Base-by-base conservation (phyloP, 2,329 filamentous ascomycete genomes). In the Helicocarpus griseus region DNA sequence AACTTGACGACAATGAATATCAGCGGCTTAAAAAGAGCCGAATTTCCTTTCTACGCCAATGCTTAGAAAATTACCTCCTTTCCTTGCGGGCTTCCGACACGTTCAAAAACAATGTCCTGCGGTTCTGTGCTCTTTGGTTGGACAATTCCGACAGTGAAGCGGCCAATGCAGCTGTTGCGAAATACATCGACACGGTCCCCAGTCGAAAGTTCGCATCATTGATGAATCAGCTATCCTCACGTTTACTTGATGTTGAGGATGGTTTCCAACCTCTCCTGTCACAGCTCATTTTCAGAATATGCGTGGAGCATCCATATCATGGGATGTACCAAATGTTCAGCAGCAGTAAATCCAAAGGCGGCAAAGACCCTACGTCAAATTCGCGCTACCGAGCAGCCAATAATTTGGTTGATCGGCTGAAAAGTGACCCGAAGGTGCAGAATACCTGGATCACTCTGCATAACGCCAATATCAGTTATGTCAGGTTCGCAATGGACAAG, bases 311-410 rank as follows among this genome's bases (percentile, higher is more conserved):
- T 69, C 94, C 93, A 0, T 95, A 90, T 66, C 94, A 98, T 64
- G 89, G 89, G 46, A 91, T 97, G 83, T 95, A 98, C 65, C 90
- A 97, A 60, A 88, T 98, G 39, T 96, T 91, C 75, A 87, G 90
- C 2, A 84, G 86, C 21, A 83, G 81, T 41, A 86, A 83, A 60
- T 82, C 79, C 48, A 82, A 84, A 59, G 76, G 67, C 48, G 70
- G 76, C 49, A 83, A 86, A 58, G 91, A 96, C 58, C 81, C 86
- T 38, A 79, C 85, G 3, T 86, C 87, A 0, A 73, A 83, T 19
- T 85, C 86, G 4, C 83, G 93, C 46, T 82, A 85, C 60, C 77
- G 76, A 56, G 89, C 90, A 13, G 89, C 89, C 1, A 79, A 77
- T 33, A 78, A 74, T 45, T 77, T 97, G 31, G 80, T 83, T 2